Base-by-base conservation (phyloP, 495 filamentous ascomycete genomes). In the Parathielavia appendiculata region DNA sequence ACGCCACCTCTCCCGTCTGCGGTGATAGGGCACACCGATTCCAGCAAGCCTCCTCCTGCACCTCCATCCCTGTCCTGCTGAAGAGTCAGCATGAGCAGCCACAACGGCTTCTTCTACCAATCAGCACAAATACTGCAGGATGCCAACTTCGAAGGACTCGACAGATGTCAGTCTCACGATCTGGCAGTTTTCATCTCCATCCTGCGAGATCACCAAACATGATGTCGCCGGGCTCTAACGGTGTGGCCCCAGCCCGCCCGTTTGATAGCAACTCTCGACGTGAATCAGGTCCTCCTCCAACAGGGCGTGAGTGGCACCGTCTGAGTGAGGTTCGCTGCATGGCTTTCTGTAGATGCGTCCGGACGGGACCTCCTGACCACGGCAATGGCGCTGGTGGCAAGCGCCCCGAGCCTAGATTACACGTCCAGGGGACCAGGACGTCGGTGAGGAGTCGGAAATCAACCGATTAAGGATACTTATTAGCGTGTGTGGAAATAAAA, bases 41-140 rank as follows among this genome's bases (percentile, higher is more conserved):
- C n/a, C 23, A 44, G 51, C 51, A 45, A 45, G 30, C 43, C 41
- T 26, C 43, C 41, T 26, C 41, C 20, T 44, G 17, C 11, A 5
- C 14, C 34, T 13, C n/a, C 23, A 56, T 45, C 53, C 41, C 43
- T 56, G 53, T 26, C 43, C 41, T 56, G 53, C 53, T 56, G 41
- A 56, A 32, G 41, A 22, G 32, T 26, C 41, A 19, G 26, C 35
- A 30, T 32, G 17, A 46, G 52, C 26, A 14, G 14, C 52, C 35
- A n/a, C 13, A 30, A n/a, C 17, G 16, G 11, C 4, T 16, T 32
- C 40, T 26, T 30, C 19, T 22, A 34, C 46, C 45, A 34, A 50
- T 32, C 45, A 57, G 35, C 36, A 19, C 19, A 6, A 19, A 23
- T 10, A 5, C 22, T 30, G 19, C 13, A 39, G 36, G 36, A 39